These are phyloP conservation scores for Epithemia pelagica DNA, from an alignment of 108 stramenopile genomes.

Conservation along the genomic window DNA sequence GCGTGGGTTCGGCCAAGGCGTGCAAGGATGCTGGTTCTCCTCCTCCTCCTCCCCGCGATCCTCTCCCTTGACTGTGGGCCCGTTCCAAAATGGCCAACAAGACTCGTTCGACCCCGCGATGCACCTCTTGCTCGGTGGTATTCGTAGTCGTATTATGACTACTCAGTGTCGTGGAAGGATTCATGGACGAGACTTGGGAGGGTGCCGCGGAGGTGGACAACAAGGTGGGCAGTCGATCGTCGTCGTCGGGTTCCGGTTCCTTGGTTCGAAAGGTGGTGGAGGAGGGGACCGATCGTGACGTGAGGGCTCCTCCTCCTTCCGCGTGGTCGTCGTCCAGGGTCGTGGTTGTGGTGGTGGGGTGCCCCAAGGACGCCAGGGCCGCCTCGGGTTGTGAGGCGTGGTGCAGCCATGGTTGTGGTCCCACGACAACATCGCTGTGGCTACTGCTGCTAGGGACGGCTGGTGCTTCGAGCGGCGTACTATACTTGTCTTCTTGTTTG, in stretches of 20 bases:
- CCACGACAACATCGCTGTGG: not conserved
- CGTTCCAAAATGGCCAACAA: conserved; percentile 44
- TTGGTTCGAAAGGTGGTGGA: not conserved
- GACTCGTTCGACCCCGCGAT: conserved; percentile 44
- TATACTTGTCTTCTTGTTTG: conserved; percentile 16
- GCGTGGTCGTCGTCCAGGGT: too few relatives aligned
- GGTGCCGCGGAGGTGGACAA: not conserved
- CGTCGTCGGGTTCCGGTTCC: not conserved
- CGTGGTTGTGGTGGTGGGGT: not conserved
- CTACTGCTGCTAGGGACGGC: not conserved
- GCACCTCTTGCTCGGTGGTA: conserved; percentile 29
- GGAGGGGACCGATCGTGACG: not conserved
- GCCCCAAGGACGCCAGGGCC: not conserved
- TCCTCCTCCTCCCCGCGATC: too few relatives aligned
- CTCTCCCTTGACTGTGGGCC: conserved; percentile 14
- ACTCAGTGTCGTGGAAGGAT: too few relatives aligned
- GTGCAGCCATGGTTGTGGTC: too few relatives aligned
- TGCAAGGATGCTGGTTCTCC: too few relatives aligned
- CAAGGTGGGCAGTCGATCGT: not conserved
- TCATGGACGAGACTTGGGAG: not conserved
- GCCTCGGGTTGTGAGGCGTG: not conserved
- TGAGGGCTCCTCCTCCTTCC: not conserved
- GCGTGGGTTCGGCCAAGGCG: not conserved
- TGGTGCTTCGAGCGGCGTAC: not conserved
- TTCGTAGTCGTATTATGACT: not conserved